Conservation (phyloP, 108 stramenopile genomes). For the Nitzschia sp. region DNA sequence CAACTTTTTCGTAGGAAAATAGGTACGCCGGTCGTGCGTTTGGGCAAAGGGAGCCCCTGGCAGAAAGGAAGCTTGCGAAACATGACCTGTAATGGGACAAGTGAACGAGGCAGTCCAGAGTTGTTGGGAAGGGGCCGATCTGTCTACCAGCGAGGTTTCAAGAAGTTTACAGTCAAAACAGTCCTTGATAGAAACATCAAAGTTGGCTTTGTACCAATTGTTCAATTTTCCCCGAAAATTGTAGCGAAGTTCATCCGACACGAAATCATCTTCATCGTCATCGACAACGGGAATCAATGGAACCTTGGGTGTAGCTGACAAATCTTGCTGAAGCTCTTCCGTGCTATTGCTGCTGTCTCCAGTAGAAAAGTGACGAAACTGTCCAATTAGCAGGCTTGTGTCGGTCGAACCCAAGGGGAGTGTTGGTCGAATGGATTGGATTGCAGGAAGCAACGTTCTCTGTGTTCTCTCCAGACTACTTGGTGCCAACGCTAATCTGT, state of each 20-base stretch:
- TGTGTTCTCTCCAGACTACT: too few species aligned
- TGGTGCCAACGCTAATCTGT: too few species aligned
- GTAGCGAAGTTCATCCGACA: not conserved
- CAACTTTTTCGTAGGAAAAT: slow-evolving; percentile 9
- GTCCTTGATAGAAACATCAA: slow-evolving; percentile 19
- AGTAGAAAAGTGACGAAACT: too few species aligned
- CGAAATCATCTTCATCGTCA: too few species aligned
- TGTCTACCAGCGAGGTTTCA: not conserved
- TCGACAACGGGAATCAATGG: too few species aligned
- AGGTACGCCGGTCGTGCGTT: not conserved
- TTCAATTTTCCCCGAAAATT: slow-evolving; percentile 10
- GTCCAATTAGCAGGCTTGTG: too few species aligned
- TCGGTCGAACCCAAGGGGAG: too few species aligned
- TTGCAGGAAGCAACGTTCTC: too few species aligned
- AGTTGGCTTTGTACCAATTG: slow-evolving; percentile 18
- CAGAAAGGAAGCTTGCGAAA: not conserved
- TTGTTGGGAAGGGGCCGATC: not conserved
- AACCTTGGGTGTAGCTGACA: too few species aligned
- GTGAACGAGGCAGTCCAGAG: slow-evolving; percentile 27
- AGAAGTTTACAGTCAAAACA: not conserved
- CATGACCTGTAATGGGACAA: slow-evolving; percentile 25
- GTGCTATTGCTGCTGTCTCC: too few species aligned
- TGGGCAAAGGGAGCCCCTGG: not conserved
- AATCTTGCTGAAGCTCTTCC: too few species aligned
- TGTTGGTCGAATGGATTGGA: too few species aligned